Evolutionary conservation across 306 rosid species (phyloP), one percentile per base, ranked within the genome.

Genomic region (Glycyrrhiza uralensis): DNA sequence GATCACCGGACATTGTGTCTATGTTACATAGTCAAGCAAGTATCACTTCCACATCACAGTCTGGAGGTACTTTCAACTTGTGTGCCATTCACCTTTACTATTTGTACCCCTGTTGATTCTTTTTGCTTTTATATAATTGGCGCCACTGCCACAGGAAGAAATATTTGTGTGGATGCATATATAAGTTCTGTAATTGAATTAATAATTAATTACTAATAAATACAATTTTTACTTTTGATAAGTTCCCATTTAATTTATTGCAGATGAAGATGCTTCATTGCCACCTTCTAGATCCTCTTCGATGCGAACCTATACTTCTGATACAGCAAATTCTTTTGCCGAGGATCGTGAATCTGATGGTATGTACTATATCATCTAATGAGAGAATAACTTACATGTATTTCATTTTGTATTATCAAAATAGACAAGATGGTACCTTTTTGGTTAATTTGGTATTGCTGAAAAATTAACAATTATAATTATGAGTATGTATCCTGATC

Each of bases 281-380:
- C 87, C 83, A 11, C 85, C 83, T 35, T 84, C 90, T 5, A 80
- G 85, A 70, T 35, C 84, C 20, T 80, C 92, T 71, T 90, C 90
- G 68, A 22, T 80, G 75, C 84, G 51, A 68, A 63, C 79, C 72
- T 71, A 76, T 46, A 41, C 10, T 41, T 77, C 83, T 41, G 92
- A 86, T 14, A 17, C 78, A 4, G 92, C 81, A 78, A 82, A 75
- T 77, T 85, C 81, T 12, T 71, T 55, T 30, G 47, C 77, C 2
- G 97, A 83, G 54, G 88, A 85, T 65, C 88, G 77, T 0, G 92
- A 87, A 24, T 72, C 84, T 12, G 87, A 83, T 65, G 87, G 96
- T 90, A 80, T 50, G 83, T 71, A 50, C 38, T 4, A 10, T 4
- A 10, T 51, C 62, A 56, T 63, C n/a, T n/a, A n/a, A 32, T 11